Base-by-base conservation (phyloP, 192 early-diverging fungal species). In the Rhizophagus sp. region DNA sequence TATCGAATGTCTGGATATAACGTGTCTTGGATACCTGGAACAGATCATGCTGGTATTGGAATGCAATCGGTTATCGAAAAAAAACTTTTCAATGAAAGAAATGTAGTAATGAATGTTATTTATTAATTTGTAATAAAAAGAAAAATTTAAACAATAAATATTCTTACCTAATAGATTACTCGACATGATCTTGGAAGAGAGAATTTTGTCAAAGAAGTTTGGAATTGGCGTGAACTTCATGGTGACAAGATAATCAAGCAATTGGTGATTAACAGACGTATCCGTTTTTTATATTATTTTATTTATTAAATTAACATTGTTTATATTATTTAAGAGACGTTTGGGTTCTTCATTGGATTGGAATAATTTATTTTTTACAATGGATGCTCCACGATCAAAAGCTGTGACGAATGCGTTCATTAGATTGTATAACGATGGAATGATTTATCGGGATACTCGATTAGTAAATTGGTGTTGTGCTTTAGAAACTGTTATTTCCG, bases 401-500 rank as follows among this genome's bases (percentile, higher is more conserved):
- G 92, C 95, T 1, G 97, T 98, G n/a, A 88, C 88, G 62, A 94
- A 96, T 78, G 95, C 97, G 0, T 99, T 99, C 81, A 93, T 98
- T 24, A 85, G 88, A 52, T 82, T 99, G 39, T 96, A 93, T 81
- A 89, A 96, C 34, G 94, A 97, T 68, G 96, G 96, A 2, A 86
- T 96, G 49, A 90, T 99, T 44, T 99, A 98, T 85, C 89, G 97
- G 47, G 94, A 92, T 34, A 98, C 96, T 10, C 89, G 93, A 34
- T 89, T 99, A 57, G 96, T 99, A 69, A 97, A 97, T 84, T 99
- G 97, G 97, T 97, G 95, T 82, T 97, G 95, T 66, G 92, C 92
- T 1, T 84, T 99, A 44, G 95, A 95, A 78, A 99, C 96, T 19
- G 97, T 96, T 0, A 93, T 99, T 52, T 99, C 97, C 4, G 97